Percentiles rank a stretch among this genome's conserved stretches.
These are phyloP conservation scores for Elasticomyces elasticus DNA, from an alignment of 495 filamentous ascomycete species.

Conservation along the genomic window DNA sequence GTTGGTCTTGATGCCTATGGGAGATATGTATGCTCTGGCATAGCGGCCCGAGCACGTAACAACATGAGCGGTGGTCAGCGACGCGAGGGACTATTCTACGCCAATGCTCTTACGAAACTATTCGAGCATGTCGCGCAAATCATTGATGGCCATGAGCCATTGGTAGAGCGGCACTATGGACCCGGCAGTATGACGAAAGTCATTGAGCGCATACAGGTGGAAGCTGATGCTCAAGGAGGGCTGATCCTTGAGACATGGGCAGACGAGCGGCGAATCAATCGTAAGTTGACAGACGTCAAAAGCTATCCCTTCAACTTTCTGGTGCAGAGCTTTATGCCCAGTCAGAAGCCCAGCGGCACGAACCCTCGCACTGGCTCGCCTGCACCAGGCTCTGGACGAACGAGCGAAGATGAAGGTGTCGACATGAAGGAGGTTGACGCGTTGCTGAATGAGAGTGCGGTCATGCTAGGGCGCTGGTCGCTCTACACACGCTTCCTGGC, in stretches of 20 bases:
- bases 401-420: constrained; percentile 75
- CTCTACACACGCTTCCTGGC: constrained; percentile 83
- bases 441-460: constrained; percentile 69
- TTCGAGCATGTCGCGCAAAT: constrained; percentile 98
- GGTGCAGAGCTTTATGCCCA: constrained; percentile 82
- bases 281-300: constrained; percentile 84
- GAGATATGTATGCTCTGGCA: constrained; percentile 86
- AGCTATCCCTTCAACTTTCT: constrained; percentile 95
- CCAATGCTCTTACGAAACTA: constrained; percentile 75
- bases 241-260: constrained; percentile 92
- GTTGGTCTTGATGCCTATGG: constrained; percentile 91
- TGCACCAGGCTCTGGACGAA: constrained; percentile 46
- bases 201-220: constrained; percentile 83
- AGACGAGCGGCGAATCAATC: constrained; percentile 74
- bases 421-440: constrained; percentile 92
- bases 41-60: constrained; percentile 68
- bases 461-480: constrained; percentile 91
- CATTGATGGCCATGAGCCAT: constrained; percentile 74
- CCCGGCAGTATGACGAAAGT: constrained; percentile 88
- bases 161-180: constrained; percentile 92
- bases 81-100: constrained; percentile 78
- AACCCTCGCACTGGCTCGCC: constrained; percentile 52
- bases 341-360: constrained; percentile 36
- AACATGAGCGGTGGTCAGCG: constrained; percentile 62
- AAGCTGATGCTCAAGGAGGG: constrained; percentile 95